Evolutionary conservation across 768 basidiomycete species (phyloP).

Genomic region (Rickenella mellea): DNA sequence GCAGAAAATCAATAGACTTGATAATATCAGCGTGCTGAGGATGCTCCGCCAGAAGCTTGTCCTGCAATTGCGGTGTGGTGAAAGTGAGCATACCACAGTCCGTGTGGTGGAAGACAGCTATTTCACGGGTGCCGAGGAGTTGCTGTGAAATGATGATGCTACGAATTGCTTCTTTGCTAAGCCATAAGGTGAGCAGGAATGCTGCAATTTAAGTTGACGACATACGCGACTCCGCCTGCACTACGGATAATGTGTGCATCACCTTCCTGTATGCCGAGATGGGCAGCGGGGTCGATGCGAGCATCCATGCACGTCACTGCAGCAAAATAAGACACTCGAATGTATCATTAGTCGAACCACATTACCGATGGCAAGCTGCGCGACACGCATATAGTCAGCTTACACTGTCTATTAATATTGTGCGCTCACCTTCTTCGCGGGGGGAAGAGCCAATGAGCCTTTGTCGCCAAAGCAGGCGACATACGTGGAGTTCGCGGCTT

Average conservation of each 20-base stretch:
- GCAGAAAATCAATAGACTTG: conserved; percentile 44
- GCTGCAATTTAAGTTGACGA: conserved; percentile 29
- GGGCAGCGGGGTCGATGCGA: conserved; percentile 50
- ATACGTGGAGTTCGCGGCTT: conserved; percentile 34
- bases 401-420: neutral
- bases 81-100: conserved; percentile 69
- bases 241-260: conserved; percentile 69
- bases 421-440: conserved; percentile 23
- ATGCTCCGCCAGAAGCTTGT: conserved; percentile 36
- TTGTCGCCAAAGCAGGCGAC: conserved; percentile 36
- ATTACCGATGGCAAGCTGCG: conserved; percentile 26
- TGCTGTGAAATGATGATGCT: conserved; percentile 66
- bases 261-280: conserved; percentile 54
- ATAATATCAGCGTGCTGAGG: conserved; percentile 23
- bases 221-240: conserved; percentile 61
- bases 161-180: conserved; percentile 54
- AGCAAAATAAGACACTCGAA: neutral
- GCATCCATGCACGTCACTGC: conserved; percentile 70
- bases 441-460: conserved; percentile 28
- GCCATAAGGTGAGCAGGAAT: neutral
- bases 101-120: conserved; percentile 63
- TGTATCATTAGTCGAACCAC: conserved; percentile 2
- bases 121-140: conserved; percentile 58
- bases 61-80: conserved; percentile 37
- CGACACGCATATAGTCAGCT: neutral